A percentile compares a stretch with the other conserved stretches of the same genome.
phyloP scores from a whole-genome alignment of 495 filamentous ascomycete genomes.

The Neurospora sp. region DNA sequence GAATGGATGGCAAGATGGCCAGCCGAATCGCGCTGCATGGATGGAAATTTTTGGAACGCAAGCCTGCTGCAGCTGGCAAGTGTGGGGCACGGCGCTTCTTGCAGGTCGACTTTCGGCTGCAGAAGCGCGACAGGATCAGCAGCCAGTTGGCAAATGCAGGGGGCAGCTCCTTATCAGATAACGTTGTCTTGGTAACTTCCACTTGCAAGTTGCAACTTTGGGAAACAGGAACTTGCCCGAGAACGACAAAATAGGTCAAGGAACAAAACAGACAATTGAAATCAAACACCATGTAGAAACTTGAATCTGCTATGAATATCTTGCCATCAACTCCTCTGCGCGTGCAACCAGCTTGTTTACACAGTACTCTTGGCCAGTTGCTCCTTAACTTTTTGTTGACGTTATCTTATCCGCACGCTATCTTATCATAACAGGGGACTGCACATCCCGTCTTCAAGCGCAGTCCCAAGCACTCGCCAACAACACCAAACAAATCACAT shows the following conservation, averaged over 20 bases:
- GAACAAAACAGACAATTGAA: neutral
- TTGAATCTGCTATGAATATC: neutral
- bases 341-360: neutral
- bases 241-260: neutral
- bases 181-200: neutral
- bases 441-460: no score
- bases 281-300: neutral
- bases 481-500: neutral
- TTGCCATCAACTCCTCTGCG: neutral
- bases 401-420: neutral
- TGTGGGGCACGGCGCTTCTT: slow-evolving; percentile 3
- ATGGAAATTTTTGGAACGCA: slow-evolving; percentile 12
- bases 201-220: neutral
- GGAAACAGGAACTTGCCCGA: neutral
- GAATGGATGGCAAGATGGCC: neutral
- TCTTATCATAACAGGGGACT: neutral
- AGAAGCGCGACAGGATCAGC: neutral
- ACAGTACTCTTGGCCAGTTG: neutral
- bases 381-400: neutral
- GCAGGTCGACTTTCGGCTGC: neutral
- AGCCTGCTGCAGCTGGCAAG: slow-evolving; percentile 6
- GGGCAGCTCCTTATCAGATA: neutral
- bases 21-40: neutral
- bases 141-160: neutral
- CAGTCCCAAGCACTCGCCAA: neutral